A percentile compares a stretch with the other conserved stretches of the same genome.
Evolutionary conservation across 78 protist species (phyloP).

Genomic region (Reticulomyxa filosa): DNA sequence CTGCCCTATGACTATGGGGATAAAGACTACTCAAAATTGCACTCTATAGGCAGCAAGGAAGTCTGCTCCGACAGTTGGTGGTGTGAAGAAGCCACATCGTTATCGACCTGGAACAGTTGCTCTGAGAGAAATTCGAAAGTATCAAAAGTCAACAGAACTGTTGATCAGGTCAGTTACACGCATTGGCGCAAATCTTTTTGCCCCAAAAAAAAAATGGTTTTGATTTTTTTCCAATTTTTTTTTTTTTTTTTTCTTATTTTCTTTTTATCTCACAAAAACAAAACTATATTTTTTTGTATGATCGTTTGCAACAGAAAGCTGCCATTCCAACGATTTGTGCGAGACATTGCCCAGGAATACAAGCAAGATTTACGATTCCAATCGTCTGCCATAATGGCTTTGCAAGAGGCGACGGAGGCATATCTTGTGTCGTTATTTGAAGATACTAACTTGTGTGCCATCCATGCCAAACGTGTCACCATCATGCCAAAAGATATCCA

Average conservation of each 20-base stretch:
- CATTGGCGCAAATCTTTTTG: too few species aligned
- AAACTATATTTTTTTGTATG: too few species aligned
- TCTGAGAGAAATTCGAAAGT: conserved; percentile 55
- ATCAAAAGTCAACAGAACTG: conserved; percentile 61
- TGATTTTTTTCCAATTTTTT: too few species aligned
- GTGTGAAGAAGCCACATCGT: conserved; percentile 38
- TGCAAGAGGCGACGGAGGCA: conserved; percentile 74
- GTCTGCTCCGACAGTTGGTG: background rate
- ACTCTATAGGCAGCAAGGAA: too few species aligned
- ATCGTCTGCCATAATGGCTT: conserved; percentile 60
- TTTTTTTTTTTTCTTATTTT: too few species aligned
- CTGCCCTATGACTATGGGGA: too few species aligned
- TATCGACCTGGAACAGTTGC: conserved; percentile 48
- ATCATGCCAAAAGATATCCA: conserved; percentile 75
- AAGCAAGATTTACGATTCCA: conserved; percentile 60
- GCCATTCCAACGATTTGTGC: conserved; percentile 19
- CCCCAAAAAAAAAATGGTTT: too few species aligned
- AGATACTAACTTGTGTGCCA: conserved; percentile 34
- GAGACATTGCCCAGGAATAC: conserved; percentile 32
- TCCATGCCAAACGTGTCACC: conserved; percentile 41
- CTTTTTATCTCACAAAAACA: too few species aligned
- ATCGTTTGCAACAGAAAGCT: too few species aligned
- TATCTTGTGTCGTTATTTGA: conserved; percentile 43
- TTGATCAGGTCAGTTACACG: too few species aligned
- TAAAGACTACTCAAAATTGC: too few species aligned